Conservation (phyloP, 2,329 filamentous ascomycete genomes). For the Diplocarpon rosae region DNA sequence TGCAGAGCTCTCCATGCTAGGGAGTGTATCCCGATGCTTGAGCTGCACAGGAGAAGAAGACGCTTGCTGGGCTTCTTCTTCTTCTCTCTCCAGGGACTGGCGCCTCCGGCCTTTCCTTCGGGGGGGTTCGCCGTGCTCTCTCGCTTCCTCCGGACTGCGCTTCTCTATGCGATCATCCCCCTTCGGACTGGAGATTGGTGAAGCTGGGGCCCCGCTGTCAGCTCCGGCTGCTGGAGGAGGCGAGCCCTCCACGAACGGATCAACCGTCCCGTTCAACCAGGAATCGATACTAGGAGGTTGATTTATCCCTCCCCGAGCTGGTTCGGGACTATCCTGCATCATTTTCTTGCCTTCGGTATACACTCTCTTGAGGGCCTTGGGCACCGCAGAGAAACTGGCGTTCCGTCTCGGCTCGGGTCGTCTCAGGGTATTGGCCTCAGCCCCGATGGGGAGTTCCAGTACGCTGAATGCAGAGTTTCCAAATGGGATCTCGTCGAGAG, state of each 20-base stretch:
- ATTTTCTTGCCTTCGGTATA: conserved; percentile 55
- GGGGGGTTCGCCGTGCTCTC: conserved; percentile 4
- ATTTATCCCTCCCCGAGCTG: conserved; percentile 40
- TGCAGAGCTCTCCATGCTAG: conserved; percentile 19
- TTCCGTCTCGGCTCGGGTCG: conserved; percentile 37
- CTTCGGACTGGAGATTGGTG: conserved; percentile 3
- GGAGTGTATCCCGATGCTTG: conserved; percentile 22
- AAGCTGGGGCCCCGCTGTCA: conserved; percentile 28
- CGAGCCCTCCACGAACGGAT: conserved; percentile 39
- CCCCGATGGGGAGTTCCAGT: conserved; percentile 43
- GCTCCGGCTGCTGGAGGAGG: too few species aligned
- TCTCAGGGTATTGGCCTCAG: conserved; percentile 39
- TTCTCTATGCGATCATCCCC: conserved; percentile 16
- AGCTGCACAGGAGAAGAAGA: conserved; percentile 21
- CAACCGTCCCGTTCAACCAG: conserved; percentile 52
- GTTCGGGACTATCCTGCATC: conserved; percentile 48
- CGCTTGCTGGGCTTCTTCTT: conserved; percentile 20
- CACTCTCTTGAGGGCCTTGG: conserved; percentile 54
- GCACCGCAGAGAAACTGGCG: conserved; percentile 49
- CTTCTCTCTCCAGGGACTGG: conserved; percentile 17
- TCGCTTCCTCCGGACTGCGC: conserved; percentile 10
- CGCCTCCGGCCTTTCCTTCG: conserved; percentile 8
- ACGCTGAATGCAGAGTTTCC: conserved; percentile 58
- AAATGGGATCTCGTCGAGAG: conserved; percentile 50
- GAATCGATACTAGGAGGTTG: conserved; percentile 54